Evolutionary conservation across 2,329 filamentous ascomycete genomes (phyloP), one percentile per base, ranked within the genome.

Genomic region (Neonectria hederae): DNA sequence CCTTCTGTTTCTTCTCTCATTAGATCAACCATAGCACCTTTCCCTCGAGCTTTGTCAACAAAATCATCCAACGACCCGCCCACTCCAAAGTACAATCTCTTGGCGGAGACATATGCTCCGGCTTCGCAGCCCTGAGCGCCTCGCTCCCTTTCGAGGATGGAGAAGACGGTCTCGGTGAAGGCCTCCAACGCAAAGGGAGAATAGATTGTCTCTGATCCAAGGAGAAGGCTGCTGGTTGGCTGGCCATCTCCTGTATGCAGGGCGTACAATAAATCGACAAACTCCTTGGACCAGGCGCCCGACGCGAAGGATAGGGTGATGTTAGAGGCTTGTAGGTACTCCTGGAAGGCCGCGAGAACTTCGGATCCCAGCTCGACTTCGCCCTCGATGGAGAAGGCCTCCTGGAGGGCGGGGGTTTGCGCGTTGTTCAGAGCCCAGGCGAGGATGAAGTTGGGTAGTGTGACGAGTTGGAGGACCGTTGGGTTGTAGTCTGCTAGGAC

Each of bases 201-300:
- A 78, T 96, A 96, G 48, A 96, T 95, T 0, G 92, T 96, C 78
- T 96, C 92, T 1, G 92, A 91, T 0, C 90, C 92, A 2, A 96
- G 80, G 5, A 94, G 80, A 2, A 92, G 78, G 14, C 83, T 85
- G 28, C 60, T 65, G 24, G 58, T 61, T 21, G 63, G 62, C 11
- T 65, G 63, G 22, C 45, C 38, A 21, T 61, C 43, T 9, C 64
- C 59, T 1, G 61, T 52, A 6, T 69, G 63, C 42, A 72, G 53
- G 30, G 70, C 67, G 70, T 84, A 84, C 8, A 94, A 77, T 1
- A 93, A 78, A 2, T 84, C 76, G 5, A 92, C 83, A 63, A 95
- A 89, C 52, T 84, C 84, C 0, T 84, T 79, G 0, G 87, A 89
- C 92, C 92, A 96, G 1, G 87, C 90, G 0, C 92, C 92, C 0